A percentile compares a stretch with the other conserved stretches of the same genome.
These are phyloP conservation scores for Trichocladium uniseriatum DNA, from an alignment of 495 filamentous ascomycete genomes.

Conservation along the genomic window DNA sequence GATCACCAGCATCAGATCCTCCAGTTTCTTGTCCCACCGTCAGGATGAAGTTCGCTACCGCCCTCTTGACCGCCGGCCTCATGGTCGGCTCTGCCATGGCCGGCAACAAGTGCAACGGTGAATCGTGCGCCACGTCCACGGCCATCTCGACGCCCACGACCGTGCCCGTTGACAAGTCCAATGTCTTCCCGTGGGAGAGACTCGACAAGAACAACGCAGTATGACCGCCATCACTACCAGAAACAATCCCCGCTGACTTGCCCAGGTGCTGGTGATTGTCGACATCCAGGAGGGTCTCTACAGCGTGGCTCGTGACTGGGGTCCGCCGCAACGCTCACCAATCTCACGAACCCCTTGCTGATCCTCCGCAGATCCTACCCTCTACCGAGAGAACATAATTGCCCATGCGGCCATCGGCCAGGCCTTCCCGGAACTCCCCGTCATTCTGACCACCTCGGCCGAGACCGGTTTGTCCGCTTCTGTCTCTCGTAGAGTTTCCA, in stretches of 20 bases:
- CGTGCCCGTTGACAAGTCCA: not conserved
- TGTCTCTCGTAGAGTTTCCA: not conserved
- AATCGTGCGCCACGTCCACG: constrained; percentile 13
- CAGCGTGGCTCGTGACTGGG: constrained; percentile 54
- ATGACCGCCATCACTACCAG: too few relatives aligned
- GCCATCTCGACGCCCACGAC: not conserved
- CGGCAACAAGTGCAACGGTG: too few relatives aligned
- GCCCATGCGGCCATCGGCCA: constrained; percentile 61
- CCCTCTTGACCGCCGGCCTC: constrained; percentile 13
- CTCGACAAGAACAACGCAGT: constrained; percentile 23
- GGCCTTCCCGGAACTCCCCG: constrained; percentile 59
- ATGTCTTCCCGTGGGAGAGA: constrained; percentile 16
- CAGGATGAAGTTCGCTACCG: constrained; percentile 12
- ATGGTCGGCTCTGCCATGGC: constrained; percentile 12
- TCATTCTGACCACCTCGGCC: constrained; percentile 60
- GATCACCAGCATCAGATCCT: too few relatives aligned
- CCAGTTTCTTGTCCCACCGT: too few relatives aligned
- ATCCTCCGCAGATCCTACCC: constrained; percentile 33
- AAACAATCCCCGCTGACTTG: too few relatives aligned
- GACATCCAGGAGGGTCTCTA: constrained; percentile 67
- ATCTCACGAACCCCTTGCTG: not conserved
- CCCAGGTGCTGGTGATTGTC: constrained; percentile 57
- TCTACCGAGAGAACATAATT: constrained; percentile 58
- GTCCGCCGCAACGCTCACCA: too few relatives aligned
- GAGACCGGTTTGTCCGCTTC: constrained; percentile 33